Percentiles rank a stretch among this genome's conserved stretches.
Evolutionary conservation across 2,329 filamentous ascomycete genomes (phyloP).

Genomic region (Rachicladosporium sp.): DNA sequence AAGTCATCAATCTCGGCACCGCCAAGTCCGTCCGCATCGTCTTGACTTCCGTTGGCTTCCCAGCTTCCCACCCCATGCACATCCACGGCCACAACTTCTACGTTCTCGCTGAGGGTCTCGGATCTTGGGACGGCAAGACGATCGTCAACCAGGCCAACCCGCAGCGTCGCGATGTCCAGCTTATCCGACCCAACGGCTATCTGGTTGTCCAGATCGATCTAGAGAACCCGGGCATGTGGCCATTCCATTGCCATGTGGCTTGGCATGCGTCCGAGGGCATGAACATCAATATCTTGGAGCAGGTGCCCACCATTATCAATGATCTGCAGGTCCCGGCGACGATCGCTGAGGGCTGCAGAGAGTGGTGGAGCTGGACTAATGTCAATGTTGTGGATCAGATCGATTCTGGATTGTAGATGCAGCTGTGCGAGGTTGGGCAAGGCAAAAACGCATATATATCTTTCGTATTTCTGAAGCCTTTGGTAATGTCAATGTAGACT

Average conservation of each 20-base stretch:
- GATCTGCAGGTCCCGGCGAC: slow-evolving; percentile 23
- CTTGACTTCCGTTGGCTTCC: slow-evolving; percentile 29
- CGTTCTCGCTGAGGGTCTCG: slow-evolving; percentile 13
- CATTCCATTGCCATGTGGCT: slow-evolving; percentile 27
- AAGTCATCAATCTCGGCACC: slow-evolving; percentile 37
- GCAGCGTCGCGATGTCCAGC: slow-evolving; percentile 17
- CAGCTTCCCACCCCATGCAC: slow-evolving; percentile 22
- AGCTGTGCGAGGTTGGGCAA: no score
- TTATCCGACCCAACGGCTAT: slow-evolving; percentile 14
- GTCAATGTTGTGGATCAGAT: slow-evolving; percentile 38
- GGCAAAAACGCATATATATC: no score
- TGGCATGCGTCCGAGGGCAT: slow-evolving; percentile 14
- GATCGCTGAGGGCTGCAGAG: slow-evolving; percentile 38
- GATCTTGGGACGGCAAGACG: slow-evolving; percentile 16
- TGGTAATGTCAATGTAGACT: no score
- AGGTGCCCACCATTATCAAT: slow-evolving; percentile 4
- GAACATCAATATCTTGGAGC: slow-evolving; percentile 11
- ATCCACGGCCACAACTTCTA: slow-evolving; percentile 23
- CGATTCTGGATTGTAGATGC: slow-evolving; percentile 37
- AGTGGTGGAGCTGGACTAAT: slow-evolving; percentile 40
- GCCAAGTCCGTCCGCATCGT: slow-evolving; percentile 46
- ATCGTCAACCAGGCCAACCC: slow-evolving; percentile 18
- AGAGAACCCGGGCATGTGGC: slow-evolving; percentile 42
- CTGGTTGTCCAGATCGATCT: slow-evolving; percentile 30
- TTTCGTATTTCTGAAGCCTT: no score